Evolutionary conservation across 495 filamentous ascomycete species (phyloP).

Genomic region (Penicillium bialowiezense): DNA sequence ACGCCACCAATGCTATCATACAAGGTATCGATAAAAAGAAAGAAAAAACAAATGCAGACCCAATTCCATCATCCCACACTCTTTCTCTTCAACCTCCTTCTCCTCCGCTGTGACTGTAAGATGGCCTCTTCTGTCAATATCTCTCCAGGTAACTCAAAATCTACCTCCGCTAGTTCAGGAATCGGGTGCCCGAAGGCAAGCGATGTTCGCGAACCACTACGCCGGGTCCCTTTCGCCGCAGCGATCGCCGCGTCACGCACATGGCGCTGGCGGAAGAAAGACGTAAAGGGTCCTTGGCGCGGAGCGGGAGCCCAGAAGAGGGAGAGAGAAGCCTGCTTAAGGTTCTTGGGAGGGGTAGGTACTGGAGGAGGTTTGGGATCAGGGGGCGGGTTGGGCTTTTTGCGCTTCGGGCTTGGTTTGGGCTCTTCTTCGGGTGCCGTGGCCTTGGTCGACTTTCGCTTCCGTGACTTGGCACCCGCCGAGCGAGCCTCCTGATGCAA

Average conservation of each 20-base stretch:
- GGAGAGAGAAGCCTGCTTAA: constrained; percentile 6
- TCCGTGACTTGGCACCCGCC: constrained; percentile 34
- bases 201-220: constrained; percentile 40
- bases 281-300: constrained; percentile 69
- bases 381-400: background rate
- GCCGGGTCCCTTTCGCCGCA: constrained; percentile 40
- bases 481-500: constrained; percentile 67
- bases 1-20: background rate
- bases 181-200: constrained; percentile 79
- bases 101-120: constrained; percentile 60
- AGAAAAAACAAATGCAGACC: background rate
- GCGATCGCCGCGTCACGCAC: constrained; percentile 69
- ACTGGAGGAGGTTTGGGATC: background rate
- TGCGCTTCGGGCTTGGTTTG: constrained; percentile 11
- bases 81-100: constrained; percentile 43
- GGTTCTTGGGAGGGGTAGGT: background rate
- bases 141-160: constrained; percentile 74
- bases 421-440: constrained; percentile 14
- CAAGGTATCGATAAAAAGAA: background rate
- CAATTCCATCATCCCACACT: constrained; percentile 19
- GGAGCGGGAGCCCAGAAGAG: constrained; percentile 13
- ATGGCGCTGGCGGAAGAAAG: constrained; percentile 77
- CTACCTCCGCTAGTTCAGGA: constrained; percentile 63
- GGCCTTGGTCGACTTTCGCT: constrained; percentile 18
- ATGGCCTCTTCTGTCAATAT: constrained; percentile 67